phyloP scores from a whole-genome alignment of 495 filamentous ascomycete species.

The Xanthoparmelia taractica region DNA sequence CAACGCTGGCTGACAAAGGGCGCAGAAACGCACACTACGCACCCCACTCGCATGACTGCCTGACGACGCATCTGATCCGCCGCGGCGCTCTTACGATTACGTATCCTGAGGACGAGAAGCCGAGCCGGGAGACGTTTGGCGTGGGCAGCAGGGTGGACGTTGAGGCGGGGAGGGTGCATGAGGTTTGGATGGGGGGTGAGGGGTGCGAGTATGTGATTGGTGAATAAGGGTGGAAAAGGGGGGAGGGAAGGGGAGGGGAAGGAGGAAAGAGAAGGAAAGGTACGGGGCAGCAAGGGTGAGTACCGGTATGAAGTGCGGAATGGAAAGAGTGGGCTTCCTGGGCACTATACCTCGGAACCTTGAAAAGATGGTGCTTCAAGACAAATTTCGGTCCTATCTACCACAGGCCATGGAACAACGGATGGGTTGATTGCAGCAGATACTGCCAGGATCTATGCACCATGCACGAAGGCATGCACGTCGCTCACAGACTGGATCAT shows the following conservation, averaged over 20 bases:
- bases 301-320: background rate
- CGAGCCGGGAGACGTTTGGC: slow-evolving; percentile 58
- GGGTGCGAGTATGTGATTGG: slow-evolving; percentile 86
- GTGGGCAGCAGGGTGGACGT: slow-evolving; percentile 69
- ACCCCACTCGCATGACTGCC: slow-evolving; percentile 60
- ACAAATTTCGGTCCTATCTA: background rate
- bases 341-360: background rate
- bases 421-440: background rate
- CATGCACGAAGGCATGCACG: background rate
- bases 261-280: no score
- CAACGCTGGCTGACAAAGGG: background rate
- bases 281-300: background rate
- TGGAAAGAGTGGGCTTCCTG: background rate
- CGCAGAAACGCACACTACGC: slow-evolving; percentile 62
- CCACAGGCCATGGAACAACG: background rate
- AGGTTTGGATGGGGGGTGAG: slow-evolving; percentile 72
- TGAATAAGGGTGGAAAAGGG: slow-evolving; percentile 27
- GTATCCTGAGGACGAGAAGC: slow-evolving; percentile 58
- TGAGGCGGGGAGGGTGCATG: slow-evolving; percentile 60
- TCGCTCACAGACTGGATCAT: background rate
- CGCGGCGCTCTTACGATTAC: slow-evolving; percentile 61
- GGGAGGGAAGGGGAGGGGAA: background rate
- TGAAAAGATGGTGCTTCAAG: background rate
- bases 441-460: background rate
- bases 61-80: slow-evolving; percentile 74